Percentiles rank a stretch among this genome's conserved stretches.
Evolutionary conservation across 139 green algal genomes (phyloP).

Genomic region (Monoraphidium neglectum): DNA sequence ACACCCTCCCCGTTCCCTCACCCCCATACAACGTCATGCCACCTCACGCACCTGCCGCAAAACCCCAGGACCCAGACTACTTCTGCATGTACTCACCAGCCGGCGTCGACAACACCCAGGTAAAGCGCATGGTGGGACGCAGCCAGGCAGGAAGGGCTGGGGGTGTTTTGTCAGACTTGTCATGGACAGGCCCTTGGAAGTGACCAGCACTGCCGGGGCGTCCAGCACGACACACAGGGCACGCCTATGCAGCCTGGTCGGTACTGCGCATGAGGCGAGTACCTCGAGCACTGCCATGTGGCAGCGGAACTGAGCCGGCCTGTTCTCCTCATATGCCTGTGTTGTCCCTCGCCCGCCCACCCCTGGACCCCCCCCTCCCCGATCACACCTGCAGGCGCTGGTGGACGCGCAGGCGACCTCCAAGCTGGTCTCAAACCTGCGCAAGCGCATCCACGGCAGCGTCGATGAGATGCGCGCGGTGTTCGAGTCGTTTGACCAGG

Average conservation of each 20-base stretch:
- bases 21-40: no score
- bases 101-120: constrained; percentile 49
- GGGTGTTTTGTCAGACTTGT: constrained; percentile 7
- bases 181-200: background rate
- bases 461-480: constrained; percentile 25
- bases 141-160: background rate
- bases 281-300: no score
- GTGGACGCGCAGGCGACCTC: constrained; percentile 34
- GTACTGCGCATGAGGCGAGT: no score
- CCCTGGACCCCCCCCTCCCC: no score
- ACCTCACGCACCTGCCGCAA: no score
- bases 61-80: constrained; percentile 48
- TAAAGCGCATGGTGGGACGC: background rate
- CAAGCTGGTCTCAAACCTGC: constrained; percentile 14
- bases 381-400: constrained; percentile 17
- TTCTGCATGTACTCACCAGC: constrained; percentile 63
- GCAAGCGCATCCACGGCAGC: constrained; percentile 24
- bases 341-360: no score
- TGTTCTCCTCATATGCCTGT: no score
- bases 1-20: no score
- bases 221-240: no score
- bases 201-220: constrained; percentile 6
- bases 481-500: constrained; percentile 18
- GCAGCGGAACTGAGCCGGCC: no score
- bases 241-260: background rate